Conservation (phyloP, 2,329 filamentous ascomycete species). For the Trichoderma atroviride region DNA sequence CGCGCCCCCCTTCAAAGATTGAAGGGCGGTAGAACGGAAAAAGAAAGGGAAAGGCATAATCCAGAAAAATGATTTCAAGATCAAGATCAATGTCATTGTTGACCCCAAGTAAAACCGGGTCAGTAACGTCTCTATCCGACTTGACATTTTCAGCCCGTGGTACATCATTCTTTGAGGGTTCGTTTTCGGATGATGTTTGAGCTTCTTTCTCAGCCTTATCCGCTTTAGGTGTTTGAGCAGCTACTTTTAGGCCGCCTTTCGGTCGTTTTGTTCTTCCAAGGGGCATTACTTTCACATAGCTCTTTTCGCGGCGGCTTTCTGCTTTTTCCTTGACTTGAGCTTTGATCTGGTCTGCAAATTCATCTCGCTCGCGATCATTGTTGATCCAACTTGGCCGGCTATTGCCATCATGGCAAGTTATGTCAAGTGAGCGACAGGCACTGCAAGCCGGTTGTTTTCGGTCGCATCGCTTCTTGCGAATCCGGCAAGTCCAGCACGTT, state of each 20-base stretch:
- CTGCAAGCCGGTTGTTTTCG: constrained; percentile 48
- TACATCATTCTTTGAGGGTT: background rate
- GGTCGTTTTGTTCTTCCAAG: background rate
- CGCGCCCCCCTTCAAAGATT: constrained; percentile 50
- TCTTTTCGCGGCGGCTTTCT: constrained; percentile 39
- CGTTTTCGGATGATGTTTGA: background rate
- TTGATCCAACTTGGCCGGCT: constrained; percentile 55
- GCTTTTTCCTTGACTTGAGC: constrained; percentile 33
- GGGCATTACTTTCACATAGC: constrained; percentile 17
- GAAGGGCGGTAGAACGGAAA: constrained; percentile 59
- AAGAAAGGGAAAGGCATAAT: constrained; percentile 52
- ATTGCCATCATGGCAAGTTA: constrained; percentile 51
- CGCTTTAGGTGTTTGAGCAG: background rate
- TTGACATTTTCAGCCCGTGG: background rate
- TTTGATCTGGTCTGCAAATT: constrained; percentile 34
- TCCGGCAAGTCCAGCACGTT: constrained; percentile 55
- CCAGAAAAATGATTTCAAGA: constrained; percentile 34
- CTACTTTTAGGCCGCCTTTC: background rate
- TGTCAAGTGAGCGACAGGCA: constrained; percentile 49
- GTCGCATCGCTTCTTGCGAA: constrained; percentile 59
- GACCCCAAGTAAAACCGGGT: background rate
- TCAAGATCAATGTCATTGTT: constrained; percentile 11
- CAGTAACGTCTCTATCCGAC: background rate
- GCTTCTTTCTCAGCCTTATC: background rate
- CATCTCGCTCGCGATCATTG: constrained; percentile 32